Conservation (phyloP, 164 flowering plant genomes). For the grape (Vitis vinifera) region DNA sequence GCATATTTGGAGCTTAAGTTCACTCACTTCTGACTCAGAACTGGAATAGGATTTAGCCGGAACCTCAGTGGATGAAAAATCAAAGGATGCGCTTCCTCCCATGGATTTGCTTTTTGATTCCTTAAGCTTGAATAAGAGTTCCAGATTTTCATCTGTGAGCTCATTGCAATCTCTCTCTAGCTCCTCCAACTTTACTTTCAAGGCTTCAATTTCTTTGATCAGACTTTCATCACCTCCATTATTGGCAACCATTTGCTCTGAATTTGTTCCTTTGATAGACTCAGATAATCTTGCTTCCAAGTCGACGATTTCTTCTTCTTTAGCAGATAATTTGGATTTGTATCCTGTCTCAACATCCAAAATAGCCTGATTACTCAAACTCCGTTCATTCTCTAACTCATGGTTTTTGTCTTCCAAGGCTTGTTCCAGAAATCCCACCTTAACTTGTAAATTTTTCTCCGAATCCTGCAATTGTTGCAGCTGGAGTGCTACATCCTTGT, state of each 20-base stretch:
- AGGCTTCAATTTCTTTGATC: slow-evolving; percentile 31
- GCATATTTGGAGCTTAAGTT: slow-evolving; percentile 21
- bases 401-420: slow-evolving; percentile 43
- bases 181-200: slow-evolving; percentile 46
- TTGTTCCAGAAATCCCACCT: slow-evolving; percentile 44
- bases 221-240: slow-evolving; percentile 23
- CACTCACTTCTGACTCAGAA: slow-evolving; percentile 29
- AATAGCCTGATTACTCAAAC: slow-evolving; percentile 25
- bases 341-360: slow-evolving; percentile 41
- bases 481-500: slow-evolving; percentile 27
- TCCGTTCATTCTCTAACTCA: slow-evolving; percentile 40
- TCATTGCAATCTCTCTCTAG: slow-evolving; percentile 61
- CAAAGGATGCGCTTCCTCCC: slow-evolving; percentile 1
- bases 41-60: slow-evolving; percentile 3
- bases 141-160: slow-evolving; percentile 61
- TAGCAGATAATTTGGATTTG: slow-evolving; percentile 33
- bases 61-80: slow-evolving; percentile 9
- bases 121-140: slow-evolving; percentile 51
- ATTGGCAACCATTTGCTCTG: slow-evolving; percentile 15
- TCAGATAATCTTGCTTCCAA: slow-evolving; percentile 45
- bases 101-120: slow-evolving; percentile 21
- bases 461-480: slow-evolving; percentile 48
- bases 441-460: slow-evolving; percentile 40
- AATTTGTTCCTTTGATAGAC: slow-evolving; percentile 16
- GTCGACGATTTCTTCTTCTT: slow-evolving; percentile 46